These are phyloP conservation scores for Collybia sordida DNA, from an alignment of 768 basidiomycete species.

Conservation along the genomic window DNA sequence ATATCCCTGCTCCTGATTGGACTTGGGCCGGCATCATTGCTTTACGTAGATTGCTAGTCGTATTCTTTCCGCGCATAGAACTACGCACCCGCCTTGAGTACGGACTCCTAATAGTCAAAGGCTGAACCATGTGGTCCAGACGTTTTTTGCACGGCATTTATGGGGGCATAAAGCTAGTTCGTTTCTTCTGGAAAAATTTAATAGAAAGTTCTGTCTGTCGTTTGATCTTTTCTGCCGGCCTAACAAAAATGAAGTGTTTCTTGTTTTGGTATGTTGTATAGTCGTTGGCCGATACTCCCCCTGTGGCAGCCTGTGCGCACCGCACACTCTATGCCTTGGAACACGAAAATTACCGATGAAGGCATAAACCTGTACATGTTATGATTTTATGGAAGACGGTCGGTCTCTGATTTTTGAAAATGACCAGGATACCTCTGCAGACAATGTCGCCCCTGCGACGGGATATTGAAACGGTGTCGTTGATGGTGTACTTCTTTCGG, in stretches of 20 bases:
- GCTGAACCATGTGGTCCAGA: slow-evolving; percentile 11
- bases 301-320: slow-evolving; percentile 50
- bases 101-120: slow-evolving; percentile 13
- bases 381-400: slow-evolving; percentile 34
- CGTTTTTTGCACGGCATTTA: slow-evolving; percentile 62
- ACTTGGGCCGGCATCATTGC: background rate
- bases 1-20: background rate
- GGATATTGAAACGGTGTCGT: slow-evolving; percentile 55
- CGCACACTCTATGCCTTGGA: slow-evolving; percentile 36
- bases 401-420: slow-evolving; percentile 40
- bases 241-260: slow-evolving; percentile 4
- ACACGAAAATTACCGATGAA: slow-evolving; percentile 47
- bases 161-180: slow-evolving; percentile 51
- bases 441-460: slow-evolving; percentile 54
- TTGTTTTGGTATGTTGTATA: slow-evolving; percentile 17
- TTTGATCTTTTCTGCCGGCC: background rate
- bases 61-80: slow-evolving; percentile 47
- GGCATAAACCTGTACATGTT: slow-evolving; percentile 47
- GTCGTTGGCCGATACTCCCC: slow-evolving; percentile 41
- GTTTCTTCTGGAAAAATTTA: slow-evolving; percentile 48
- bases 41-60: slow-evolving; percentile 49
- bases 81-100: slow-evolving; percentile 55
- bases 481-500: slow-evolving; percentile 20
- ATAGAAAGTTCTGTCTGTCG: slow-evolving; percentile 7
- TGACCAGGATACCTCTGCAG: slow-evolving; percentile 40